Base-by-base conservation (phyloP, 1,284 basidiomycete genomes). In the Naganishia albida region DNA sequence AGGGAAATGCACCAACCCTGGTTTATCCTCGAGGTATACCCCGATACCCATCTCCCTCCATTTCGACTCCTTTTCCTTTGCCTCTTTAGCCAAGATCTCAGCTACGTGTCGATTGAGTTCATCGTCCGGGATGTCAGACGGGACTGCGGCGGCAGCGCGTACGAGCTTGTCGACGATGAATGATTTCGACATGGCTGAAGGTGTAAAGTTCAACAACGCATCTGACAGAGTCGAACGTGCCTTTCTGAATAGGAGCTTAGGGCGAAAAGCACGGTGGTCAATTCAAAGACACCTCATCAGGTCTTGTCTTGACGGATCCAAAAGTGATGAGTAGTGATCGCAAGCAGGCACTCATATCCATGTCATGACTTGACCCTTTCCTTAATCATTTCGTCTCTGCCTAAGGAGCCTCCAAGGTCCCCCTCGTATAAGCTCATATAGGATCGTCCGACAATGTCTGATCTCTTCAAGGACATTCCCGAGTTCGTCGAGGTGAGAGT, bases 21-120 rank as follows among this genome's bases (percentile, higher is more conserved):
- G 68, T n/a, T 63, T 69, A 40, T 71, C 70, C 50, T 71, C 64
- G 55, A 77, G 68, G 60, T 76, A 74, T 0, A 75, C 78, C 0
- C 75, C 71, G 7, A 78, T 70, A 1, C 80, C 80, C 46, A 78
- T 63, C 57, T 74, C 78, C 57, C 68, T 71, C 75, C 78, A 80
- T 62, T 74, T 75, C 70, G 88, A 85, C 52, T 91, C 91, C 76
- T 92, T 91, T 81, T 88, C 86, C 80, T 90, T 91, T 0, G 93
- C 93, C 77, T 96, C 93, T 70, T 86, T 87, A 34, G 94, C 84
- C 57, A 96, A 87, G 64, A 96, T 83, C 60, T 91, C 88, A 2
- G 91, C 90, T 30, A 96, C 90, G 75, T 91, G 89, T 42, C 85
- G 84, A 79, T 96, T 93, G 25, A 96, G 84, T 72, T 94, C 90